Evolutionary conservation across 768 basidiomycete genomes (phyloP).

Genomic region (Clathrus columnatus): DNA sequence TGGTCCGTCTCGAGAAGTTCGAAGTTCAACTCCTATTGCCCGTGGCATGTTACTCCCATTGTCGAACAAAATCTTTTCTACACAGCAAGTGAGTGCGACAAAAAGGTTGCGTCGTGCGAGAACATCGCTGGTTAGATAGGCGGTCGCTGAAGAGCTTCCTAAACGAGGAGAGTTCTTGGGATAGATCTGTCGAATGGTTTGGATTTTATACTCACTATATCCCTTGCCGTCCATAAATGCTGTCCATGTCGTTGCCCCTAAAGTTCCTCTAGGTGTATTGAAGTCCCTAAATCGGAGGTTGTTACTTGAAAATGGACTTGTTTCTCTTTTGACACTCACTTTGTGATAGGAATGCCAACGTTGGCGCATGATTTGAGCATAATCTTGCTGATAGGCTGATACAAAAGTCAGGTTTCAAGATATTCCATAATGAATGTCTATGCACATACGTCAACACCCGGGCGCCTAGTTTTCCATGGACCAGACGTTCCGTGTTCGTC

Average conservation of each 20-base stretch:
- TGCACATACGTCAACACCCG: no score
- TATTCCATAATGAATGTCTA: slow-evolving; percentile 41
- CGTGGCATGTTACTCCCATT: slow-evolving; percentile 4
- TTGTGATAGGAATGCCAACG: slow-evolving; percentile 43
- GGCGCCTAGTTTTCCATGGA: slow-evolving; percentile 10
- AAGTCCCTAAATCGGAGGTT: no score
- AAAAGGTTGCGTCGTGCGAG: slow-evolving; percentile 19
- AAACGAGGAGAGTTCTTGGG: slow-evolving; percentile 44
- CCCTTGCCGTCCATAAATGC: no score
- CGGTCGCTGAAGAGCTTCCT: slow-evolving; percentile 16
- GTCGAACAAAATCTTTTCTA: slow-evolving; percentile 16
- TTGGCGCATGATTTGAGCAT: slow-evolving; percentile 48
- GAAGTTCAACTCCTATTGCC: neutral
- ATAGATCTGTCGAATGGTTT: neutral
- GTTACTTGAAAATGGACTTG: no score
- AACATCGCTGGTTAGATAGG: slow-evolving; percentile 17
- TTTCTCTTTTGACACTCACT: no score
- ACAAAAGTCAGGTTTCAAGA: no score
- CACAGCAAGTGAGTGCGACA: slow-evolving; percentile 13
- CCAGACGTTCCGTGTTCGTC: no score
- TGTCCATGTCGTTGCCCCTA: slow-evolving; percentile 54
- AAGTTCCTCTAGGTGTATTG: slow-evolving; percentile 44
- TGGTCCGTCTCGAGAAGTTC: neutral
- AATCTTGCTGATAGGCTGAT: slow-evolving; percentile 37
- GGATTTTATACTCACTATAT: slow-evolving; percentile 11